Percentiles rank a stretch among this genome's conserved stretches.
These are phyloP conservation scores for Diatrype stigma DNA, from an alignment of 2,329 filamentous ascomycete species.

Conservation along the genomic window DNA sequence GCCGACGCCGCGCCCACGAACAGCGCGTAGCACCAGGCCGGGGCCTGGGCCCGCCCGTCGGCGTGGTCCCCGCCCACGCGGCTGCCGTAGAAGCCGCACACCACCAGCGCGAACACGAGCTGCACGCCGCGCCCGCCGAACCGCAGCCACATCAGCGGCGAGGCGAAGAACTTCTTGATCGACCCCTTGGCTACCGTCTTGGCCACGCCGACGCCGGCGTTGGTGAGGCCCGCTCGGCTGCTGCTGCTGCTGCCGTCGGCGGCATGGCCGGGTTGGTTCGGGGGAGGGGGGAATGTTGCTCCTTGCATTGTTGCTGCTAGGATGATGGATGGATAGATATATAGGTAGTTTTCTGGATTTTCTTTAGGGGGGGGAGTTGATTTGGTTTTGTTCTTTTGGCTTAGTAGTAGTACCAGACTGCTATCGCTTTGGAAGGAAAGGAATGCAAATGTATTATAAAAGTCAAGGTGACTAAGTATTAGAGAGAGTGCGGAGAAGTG, in stretches of 20 bases:
- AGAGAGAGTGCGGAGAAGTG: background rate
- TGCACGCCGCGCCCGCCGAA: constrained; percentile 60
- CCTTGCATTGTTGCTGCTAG: background rate
- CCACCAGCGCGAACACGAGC: constrained; percentile 64
- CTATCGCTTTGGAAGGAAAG: background rate
- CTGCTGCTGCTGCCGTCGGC: background rate
- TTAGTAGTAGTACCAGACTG: no score
- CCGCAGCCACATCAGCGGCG: constrained; percentile 35
- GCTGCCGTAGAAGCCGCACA: constrained; percentile 64
- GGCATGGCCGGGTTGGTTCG: no score
- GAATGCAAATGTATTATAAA: background rate
- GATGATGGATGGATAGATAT: background rate
- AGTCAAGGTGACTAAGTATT: background rate
- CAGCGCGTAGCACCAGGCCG: constrained; percentile 63
- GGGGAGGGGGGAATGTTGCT: background rate
- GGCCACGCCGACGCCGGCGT: background rate
- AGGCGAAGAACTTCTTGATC: background rate
- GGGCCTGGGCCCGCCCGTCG: constrained; percentile 35
- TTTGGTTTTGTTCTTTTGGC: no score
- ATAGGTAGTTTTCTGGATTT: background rate
- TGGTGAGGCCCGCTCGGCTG: background rate
- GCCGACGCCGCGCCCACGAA: constrained; percentile 52
- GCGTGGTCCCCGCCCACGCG: constrained; percentile 48
- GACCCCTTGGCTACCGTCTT: background rate
- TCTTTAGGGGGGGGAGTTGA: no score